phyloP scores from a whole-genome alignment of 2,329 filamentous ascomycete species.

The Chaetothyriales sp. region DNA sequence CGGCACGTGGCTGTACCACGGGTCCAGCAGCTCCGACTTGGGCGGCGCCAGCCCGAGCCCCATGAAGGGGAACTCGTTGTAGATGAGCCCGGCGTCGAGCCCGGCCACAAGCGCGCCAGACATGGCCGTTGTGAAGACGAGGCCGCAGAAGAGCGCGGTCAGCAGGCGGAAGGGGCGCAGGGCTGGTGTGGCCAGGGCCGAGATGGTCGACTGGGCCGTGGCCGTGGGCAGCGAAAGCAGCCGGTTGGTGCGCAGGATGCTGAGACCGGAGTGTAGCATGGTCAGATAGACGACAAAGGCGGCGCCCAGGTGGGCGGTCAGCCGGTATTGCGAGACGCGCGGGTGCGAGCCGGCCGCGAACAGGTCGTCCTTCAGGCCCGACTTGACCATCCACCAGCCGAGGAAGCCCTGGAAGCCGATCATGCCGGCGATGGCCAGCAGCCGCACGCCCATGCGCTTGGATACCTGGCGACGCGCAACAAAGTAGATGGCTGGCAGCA shows the following conservation, averaged over 20 bases:
- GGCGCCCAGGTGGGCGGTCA: slow-evolving; percentile 75
- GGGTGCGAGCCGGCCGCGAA: slow-evolving; percentile 84
- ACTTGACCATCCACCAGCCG: slow-evolving; percentile 99
- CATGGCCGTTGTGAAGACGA: slow-evolving; percentile 83
- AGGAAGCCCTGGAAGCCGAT: slow-evolving; percentile 93
- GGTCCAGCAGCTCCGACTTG: slow-evolving; percentile 64
- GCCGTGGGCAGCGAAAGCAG: slow-evolving; percentile 42
- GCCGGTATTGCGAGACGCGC: slow-evolving; percentile 82
- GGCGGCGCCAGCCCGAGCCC: slow-evolving; percentile 70
- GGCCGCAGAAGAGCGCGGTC: slow-evolving; percentile 51
- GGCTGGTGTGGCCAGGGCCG: slow-evolving; percentile 49
- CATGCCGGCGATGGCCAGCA: slow-evolving; percentile 69
- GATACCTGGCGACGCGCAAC: slow-evolving; percentile 66
- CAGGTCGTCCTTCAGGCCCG: slow-evolving; percentile 84
- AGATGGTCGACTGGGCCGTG: slow-evolving; percentile 48
- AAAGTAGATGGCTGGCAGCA: slow-evolving; percentile 78
- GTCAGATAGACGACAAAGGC: slow-evolving; percentile 87
- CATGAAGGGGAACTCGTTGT: slow-evolving; percentile 98
- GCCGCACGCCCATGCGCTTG: slow-evolving; percentile 56
- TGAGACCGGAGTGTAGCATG: slow-evolving; percentile 82
- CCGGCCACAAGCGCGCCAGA: slow-evolving; percentile 88
- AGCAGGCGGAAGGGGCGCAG: slow-evolving; percentile 59
- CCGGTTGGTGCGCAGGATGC: slow-evolving; percentile 62
- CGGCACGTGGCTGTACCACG: slow-evolving; percentile 65
- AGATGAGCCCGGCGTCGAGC: slow-evolving; percentile 89